Evolutionary conservation across 441 rosid genomes (phyloP).

Genomic region (Adansonia grandidieri): DNA sequence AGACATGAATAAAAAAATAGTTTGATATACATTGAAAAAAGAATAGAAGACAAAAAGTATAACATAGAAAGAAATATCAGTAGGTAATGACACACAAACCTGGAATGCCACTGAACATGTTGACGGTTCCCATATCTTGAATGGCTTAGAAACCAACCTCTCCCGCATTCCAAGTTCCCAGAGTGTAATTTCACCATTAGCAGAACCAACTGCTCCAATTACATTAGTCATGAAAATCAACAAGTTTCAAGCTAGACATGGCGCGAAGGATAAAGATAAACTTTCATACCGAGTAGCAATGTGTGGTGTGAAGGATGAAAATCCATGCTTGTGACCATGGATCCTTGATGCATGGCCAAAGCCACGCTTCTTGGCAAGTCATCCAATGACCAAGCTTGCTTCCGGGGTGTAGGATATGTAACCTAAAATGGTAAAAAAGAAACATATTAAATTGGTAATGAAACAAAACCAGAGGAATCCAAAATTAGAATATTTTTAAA

Average conservation of each 20-base stretch:
- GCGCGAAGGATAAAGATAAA: conserved; percentile 5
- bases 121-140: conserved; percentile 69
- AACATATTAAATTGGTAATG: conserved; percentile 16
- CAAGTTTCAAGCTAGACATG: not conserved
- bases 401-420: conserved; percentile 64
- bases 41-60: not conserved
- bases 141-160: conserved; percentile 70
- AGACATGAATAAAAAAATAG: not conserved
- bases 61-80: conserved; percentile 4
- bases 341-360: conserved; percentile 70
- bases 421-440: conserved; percentile 48
- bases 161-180: conserved; percentile 75
- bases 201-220: conserved; percentile 73
- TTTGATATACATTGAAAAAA: not conserved
- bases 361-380: conserved; percentile 82
- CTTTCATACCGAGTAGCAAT: conserved; percentile 70
- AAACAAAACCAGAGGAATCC: conserved; percentile 15
- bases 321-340: conserved; percentile 82
- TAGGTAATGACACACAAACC: conserved; percentile 46
- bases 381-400: conserved; percentile 70
- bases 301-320: conserved; percentile 73
- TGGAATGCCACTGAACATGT: conserved; percentile 58
- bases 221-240: conserved; percentile 35
- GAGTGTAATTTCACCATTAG: conserved; percentile 75
- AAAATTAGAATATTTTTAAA: conserved; percentile 23